Evolutionary conservation across 169 alveolate species (phyloP).

Genomic region (Cyclospora cayetanensis): DNA sequence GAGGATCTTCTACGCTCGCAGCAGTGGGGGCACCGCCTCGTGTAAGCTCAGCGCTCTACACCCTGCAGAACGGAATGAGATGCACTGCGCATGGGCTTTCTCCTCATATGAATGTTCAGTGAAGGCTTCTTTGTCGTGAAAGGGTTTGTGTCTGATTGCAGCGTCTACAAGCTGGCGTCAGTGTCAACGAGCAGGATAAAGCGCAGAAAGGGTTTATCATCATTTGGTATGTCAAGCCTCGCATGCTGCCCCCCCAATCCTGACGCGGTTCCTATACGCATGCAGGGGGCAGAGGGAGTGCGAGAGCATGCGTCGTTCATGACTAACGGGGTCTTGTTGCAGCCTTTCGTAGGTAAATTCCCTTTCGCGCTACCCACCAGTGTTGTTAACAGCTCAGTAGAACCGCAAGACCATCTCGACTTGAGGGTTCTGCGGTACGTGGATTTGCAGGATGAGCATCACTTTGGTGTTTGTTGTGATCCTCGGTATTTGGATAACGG

Average conservation of each 20-base stretch:
- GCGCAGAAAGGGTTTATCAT: slow-evolving; percentile 43
- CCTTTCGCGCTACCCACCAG: too few relatives aligned
- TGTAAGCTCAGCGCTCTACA: neutral
- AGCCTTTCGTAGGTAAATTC: too few relatives aligned
- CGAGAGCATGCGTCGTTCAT: too few relatives aligned
- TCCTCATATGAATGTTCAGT: too few relatives aligned
- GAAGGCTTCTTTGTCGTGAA: too few relatives aligned
- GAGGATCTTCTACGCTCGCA: neutral
- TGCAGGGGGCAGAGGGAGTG: too few relatives aligned
- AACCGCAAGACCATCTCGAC: too few relatives aligned
- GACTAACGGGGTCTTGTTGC: too few relatives aligned
- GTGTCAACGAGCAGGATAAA: neutral
- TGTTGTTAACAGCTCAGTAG: too few relatives aligned
- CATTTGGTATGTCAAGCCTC: slow-evolving; percentile 1
- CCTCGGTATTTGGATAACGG: neutral
- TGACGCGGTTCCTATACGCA: neutral
- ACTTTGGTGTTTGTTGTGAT: slow-evolving; percentile 4
- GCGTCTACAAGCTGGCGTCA: slow-evolving; percentile 43
- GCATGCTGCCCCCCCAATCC: neutral
- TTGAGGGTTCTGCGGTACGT: too few relatives aligned
- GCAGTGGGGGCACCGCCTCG: slow-evolving; percentile 1
- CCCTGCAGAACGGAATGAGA: too few relatives aligned
- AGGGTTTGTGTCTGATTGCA: slow-evolving; percentile 10
- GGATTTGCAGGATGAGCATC: slow-evolving; percentile 23
- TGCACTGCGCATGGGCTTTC: too few relatives aligned